Conservation (phyloP, 495 filamentous ascomycete species). For the Thermothielavioides terrestris region DNA sequence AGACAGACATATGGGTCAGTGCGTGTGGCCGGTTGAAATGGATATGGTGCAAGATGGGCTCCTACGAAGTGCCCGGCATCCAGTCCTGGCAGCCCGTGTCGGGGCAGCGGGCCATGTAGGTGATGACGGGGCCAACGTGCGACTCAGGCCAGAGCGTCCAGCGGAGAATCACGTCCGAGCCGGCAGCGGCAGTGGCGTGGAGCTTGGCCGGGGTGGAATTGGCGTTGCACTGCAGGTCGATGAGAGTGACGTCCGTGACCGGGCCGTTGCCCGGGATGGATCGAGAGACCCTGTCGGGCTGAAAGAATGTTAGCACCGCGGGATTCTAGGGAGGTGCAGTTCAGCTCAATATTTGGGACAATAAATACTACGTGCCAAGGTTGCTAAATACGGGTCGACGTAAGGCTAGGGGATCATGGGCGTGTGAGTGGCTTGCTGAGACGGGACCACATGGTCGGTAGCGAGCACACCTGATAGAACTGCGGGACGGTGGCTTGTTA, state of each 20-base stretch:
- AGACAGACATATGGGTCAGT: not conserved
- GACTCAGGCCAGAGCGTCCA: constrained; percentile 56
- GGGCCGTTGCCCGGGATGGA: constrained; percentile 44
- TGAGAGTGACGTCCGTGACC: constrained; percentile 37
- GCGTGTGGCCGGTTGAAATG: not conserved
- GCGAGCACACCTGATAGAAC: constrained; percentile 17
- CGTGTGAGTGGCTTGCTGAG: not conserved
- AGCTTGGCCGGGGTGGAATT: constrained; percentile 46
- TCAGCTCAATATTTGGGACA: not conserved
- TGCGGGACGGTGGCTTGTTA: constrained; percentile 1
- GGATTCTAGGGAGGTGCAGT: not conserved
- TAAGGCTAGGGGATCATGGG: constrained; percentile 32
- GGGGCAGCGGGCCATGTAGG: constrained; percentile 57
- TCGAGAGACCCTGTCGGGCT: constrained; percentile 37
- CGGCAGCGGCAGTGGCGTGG: constrained; percentile 45
- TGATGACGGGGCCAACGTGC: constrained; percentile 59
- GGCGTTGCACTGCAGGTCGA: constrained; percentile 40
- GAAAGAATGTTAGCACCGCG: not conserved
- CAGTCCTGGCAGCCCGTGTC: constrained; percentile 50
- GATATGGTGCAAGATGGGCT: not conserved
- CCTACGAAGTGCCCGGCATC: constrained; percentile 36
- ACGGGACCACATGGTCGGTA: not conserved
- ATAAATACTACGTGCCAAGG: no score
- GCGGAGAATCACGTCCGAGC: constrained; percentile 48
- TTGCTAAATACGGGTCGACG: constrained; percentile 40